Evolutionary conservation across 2,329 filamentous ascomycete species (phyloP).

Genomic region (Neonectria ditissima): DNA sequence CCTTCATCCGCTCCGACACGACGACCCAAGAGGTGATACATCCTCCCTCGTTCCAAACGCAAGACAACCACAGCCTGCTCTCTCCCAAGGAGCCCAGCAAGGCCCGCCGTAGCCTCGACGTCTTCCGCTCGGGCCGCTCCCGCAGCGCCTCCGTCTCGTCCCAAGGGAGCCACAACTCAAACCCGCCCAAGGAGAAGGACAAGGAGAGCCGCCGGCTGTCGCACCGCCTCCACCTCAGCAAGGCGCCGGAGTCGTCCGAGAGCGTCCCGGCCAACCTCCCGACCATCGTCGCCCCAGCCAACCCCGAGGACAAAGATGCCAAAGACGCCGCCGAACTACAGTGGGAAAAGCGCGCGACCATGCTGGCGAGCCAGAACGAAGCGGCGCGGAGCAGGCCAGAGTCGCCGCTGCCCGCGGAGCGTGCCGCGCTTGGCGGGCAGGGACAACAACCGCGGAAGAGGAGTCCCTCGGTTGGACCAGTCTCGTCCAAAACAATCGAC

Average conservation of each 20-base stretch:
- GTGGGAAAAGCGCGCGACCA: constrained; percentile 96
- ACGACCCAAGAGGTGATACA: constrained; percentile 81
- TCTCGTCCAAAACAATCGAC: constrained; percentile 67
- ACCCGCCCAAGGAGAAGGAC: constrained; percentile 41
- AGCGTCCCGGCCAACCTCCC: constrained; percentile 86
- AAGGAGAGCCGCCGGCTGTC: constrained; percentile 66
- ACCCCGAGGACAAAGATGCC: constrained; percentile 58
- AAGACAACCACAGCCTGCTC: constrained; percentile 48
- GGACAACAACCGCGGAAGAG: constrained; percentile 25
- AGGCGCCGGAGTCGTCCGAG: constrained; percentile 70
- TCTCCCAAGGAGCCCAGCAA: constrained; percentile 48
- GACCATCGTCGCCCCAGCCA: constrained; percentile 68
- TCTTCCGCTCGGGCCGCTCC: constrained; percentile 59
- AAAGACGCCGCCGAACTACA: constrained; percentile 70
- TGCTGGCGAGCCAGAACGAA: constrained; percentile 77
- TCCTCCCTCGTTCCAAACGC: constrained; percentile 63
- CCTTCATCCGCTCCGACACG: constrained; percentile 87
- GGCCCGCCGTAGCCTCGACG: constrained; percentile 58
- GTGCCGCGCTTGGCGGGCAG: constrained; percentile 40
- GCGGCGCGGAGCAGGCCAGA: constrained; percentile 57
- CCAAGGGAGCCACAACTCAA: constrained; percentile 51
- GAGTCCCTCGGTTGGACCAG: constrained; percentile 42
- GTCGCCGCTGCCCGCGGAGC: constrained; percentile 50
- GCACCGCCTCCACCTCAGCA: constrained; percentile 76
- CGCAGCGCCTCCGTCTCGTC: constrained; percentile 63